A percentile compares a stretch with the other conserved stretches of the same genome.
phyloP scores from a whole-genome alignment of 2,329 filamentous ascomycete genomes.

The Monilinia fructicola region DNA sequence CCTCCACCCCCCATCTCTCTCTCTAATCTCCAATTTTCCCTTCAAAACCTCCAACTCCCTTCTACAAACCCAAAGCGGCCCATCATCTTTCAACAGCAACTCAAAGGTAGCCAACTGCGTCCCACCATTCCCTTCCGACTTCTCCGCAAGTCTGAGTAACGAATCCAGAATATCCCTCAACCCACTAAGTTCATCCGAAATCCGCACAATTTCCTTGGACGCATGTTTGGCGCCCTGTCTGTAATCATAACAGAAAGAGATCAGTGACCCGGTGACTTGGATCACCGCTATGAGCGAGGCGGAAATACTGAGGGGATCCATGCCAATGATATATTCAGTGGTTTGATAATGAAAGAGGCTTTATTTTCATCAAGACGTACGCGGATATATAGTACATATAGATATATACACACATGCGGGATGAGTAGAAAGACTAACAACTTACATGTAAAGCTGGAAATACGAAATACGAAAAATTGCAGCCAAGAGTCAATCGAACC shows the following conservation, averaged over 20 bases:
- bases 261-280: slow-evolving; percentile 30
- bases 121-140: slow-evolving; percentile 10
- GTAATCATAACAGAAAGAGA: slow-evolving; percentile 34
- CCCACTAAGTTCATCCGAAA: slow-evolving; percentile 29
- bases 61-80: slow-evolving; percentile 27
- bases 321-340: neutral
- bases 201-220: slow-evolving; percentile 28
- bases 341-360: neutral
- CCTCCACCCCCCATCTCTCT: slow-evolving; percentile 7
- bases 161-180: slow-evolving; percentile 29
- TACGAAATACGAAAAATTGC: too few relatives aligned
- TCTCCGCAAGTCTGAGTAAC: slow-evolving; percentile 30
- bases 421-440: too few relatives aligned
- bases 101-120: slow-evolving; percentile 26
- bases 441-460: too few relatives aligned
- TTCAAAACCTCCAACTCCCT: slow-evolving; percentile 27
- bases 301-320: slow-evolving; percentile 33
- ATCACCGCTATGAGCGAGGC: slow-evolving; percentile 32
- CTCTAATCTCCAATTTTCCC: slow-evolving; percentile 27
- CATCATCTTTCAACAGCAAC: slow-evolving; percentile 26
- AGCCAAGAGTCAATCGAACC: too few relatives aligned
- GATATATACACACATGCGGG: neutral
- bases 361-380: neutral
- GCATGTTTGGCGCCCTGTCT: slow-evolving; percentile 27
- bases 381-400: neutral